These are phyloP conservation scores for Ogataea dorogensis DNA, from an alignment of 805 yeast genomes.

Conservation along the genomic window DNA sequence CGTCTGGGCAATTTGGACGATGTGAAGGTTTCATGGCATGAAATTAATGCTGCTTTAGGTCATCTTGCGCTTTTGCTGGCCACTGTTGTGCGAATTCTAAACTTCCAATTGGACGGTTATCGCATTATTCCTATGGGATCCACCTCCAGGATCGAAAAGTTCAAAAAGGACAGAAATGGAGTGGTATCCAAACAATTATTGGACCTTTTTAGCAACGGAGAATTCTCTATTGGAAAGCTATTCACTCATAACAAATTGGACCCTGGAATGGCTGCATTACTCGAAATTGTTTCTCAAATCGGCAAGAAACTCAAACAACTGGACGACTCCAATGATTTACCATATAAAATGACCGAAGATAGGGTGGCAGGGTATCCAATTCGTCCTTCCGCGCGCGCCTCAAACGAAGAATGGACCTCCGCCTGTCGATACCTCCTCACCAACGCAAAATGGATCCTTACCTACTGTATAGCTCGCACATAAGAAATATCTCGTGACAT, in stretches of 20 bases:
- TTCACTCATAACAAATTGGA: constrained; percentile 77
- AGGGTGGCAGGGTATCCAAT: constrained; percentile 76
- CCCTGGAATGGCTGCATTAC: constrained; percentile 73
- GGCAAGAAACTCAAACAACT: constrained; percentile 42
- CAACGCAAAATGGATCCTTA: constrained; percentile 79
- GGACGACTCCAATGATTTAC: constrained; percentile 62
- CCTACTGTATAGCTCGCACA: constrained; percentile 55
- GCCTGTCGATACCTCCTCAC: constrained; percentile 82
- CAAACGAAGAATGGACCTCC: constrained; percentile 83
- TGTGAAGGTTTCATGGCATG: constrained; percentile 78
- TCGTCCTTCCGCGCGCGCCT: constrained; percentile 57
- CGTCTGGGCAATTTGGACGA: constrained; percentile 69
- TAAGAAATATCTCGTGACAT: too few species aligned
- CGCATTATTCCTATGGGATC: constrained; percentile 81
- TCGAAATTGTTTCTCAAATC: constrained; percentile 58
- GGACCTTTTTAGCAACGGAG: constrained; percentile 66
- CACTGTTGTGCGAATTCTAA: constrained; percentile 58
- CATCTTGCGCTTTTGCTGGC: constrained; percentile 70
- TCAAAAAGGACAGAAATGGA: constrained; percentile 37
- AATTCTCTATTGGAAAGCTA: constrained; percentile 66
- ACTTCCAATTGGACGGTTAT: constrained; percentile 56
- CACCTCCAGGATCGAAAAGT: constrained; percentile 68
- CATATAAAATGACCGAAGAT: constrained; percentile 70
- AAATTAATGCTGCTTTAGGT: constrained; percentile 88
- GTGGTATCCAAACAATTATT: constrained; percentile 35